Conservation (phyloP, 2,329 filamentous ascomycete genomes). For the Alternaria arbusti region DNA sequence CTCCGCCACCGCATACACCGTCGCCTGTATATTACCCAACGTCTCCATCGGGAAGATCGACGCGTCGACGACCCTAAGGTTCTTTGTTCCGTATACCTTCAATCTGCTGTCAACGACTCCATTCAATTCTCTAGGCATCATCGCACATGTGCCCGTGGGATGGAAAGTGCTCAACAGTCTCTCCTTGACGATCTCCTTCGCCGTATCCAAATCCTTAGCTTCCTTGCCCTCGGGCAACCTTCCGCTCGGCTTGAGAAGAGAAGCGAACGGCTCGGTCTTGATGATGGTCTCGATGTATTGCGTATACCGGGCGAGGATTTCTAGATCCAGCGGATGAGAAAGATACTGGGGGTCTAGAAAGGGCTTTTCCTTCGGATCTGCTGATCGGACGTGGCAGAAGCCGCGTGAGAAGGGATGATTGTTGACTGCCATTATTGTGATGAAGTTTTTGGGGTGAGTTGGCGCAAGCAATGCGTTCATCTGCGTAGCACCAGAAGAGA, state of each 20-base stretch:
- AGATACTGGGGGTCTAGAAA: background rate
- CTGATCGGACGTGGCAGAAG: background rate
- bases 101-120: background rate
- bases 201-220: background rate
- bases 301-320: background rate
- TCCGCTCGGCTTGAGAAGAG: background rate
- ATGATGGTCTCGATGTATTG: background rate
- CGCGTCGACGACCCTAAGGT: background rate
- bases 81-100: background rate
- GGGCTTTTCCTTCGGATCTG: background rate
- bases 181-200: background rate
- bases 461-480: background rate
- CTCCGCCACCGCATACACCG: background rate
- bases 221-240: background rate
- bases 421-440: background rate
- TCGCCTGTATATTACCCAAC: background rate
- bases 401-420: background rate
- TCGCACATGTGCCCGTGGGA: background rate
- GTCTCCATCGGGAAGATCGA: constrained; percentile 1
- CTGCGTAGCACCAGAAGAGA: background rate
- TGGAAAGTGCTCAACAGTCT: background rate
- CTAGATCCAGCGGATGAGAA: background rate
- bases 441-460: background rate
- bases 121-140: background rate
- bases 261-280: background rate